Base-by-base conservation (phyloP, 768 basidiomycete genomes). In the Hygrophoropsis aurantiaca region DNA sequence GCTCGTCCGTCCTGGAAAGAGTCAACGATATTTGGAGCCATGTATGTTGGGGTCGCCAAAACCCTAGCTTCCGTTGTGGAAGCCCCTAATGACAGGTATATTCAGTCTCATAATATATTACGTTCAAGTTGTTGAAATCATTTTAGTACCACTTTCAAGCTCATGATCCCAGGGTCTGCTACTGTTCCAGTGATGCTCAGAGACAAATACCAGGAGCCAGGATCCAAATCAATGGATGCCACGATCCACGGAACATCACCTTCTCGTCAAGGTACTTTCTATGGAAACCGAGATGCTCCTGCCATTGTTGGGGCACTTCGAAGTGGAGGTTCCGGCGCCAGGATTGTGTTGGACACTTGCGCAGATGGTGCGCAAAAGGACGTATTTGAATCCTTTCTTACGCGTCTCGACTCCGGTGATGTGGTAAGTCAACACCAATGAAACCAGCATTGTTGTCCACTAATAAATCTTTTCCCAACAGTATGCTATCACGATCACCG, bases 1-100 rank as follows among this genome's bases (percentile, higher is more conserved):
- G 9, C 44, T 13, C 47, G 66, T 3, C n/a, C n/a, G n/a, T 56
- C 59, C 7, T 81, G 78, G 66, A 77, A 68, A 48, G 66, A 67
- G 30, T 70, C 78, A n/a, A 85, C 84, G 1, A 85, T 86, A 21
- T 86, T 86, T 54, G 83, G 82, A 18, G 80, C 81, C 43, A 59
- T 84, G 84, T 84, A 45, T 32, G 4, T 40, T 25, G 23, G 35
- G 20, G 1, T 40, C 11, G 24, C 30, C n/a, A 8, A 21, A 8
- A n/a, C 32, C 5, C 5, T 18, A 11, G 26, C 41, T 47, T 33
- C 43, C 46, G 11, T n/a, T 20, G 21, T 20, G n/a, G 46, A 18
- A 30, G 41, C 42, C 32, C 26, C 24, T 45, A 32, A 18, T 2
- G 43, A 46, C 46, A 33, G 30, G 27, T 30, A 20, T 47, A 21